Conservation (phyloP, 768 basidiomycete species). For the Psilocybe subaeruginosa region DNA sequence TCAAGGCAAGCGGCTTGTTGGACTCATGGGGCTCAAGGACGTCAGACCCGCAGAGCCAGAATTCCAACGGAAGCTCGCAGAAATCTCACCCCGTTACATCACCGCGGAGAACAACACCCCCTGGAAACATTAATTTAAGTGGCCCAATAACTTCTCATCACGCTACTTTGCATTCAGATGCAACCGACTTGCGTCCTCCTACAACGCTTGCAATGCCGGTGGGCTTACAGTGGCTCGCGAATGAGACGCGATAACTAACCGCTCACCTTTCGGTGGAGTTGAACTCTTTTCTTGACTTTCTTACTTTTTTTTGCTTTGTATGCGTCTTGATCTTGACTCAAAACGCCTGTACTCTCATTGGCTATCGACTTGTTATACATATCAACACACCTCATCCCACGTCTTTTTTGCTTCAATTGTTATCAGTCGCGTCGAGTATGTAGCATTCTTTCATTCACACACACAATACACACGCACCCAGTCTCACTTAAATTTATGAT, state of each 20-base stretch:
- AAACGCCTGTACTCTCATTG: constrained; percentile 7
- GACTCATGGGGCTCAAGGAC: constrained; percentile 52
- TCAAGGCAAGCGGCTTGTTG: constrained; percentile 75
- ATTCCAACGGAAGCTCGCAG: constrained; percentile 19
- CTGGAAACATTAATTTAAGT: constrained; percentile 16
- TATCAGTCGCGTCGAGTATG: constrained; percentile 4
- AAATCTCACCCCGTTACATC: constrained; percentile 24
- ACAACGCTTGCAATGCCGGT: constrained; percentile 57
- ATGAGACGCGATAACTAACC: constrained; percentile 50
- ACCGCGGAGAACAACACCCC: constrained; percentile 29
- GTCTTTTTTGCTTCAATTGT: constrained; percentile 10
- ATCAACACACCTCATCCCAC: constrained; percentile 2
- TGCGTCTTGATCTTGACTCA: constrained; percentile 3
- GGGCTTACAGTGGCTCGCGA: constrained; percentile 69
- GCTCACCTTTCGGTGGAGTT: constrained; percentile 20
- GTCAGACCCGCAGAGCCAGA: constrained; percentile 23
- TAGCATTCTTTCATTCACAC: background rate
- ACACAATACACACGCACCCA: too few relatives aligned
- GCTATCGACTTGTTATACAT: constrained; percentile 7
- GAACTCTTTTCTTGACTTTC: constrained; percentile 18
- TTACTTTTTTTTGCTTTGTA: constrained; percentile 14
- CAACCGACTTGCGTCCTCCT: constrained; percentile 31
- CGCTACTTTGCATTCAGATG: constrained; percentile 24
- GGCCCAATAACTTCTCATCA: constrained; percentile 19
- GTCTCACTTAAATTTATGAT: background rate